Evolutionary conservation across 164 flowering plant species (phyloP), one percentile per base, ranked within the genome.

Genomic region (Pachysandra terminalis): DNA sequence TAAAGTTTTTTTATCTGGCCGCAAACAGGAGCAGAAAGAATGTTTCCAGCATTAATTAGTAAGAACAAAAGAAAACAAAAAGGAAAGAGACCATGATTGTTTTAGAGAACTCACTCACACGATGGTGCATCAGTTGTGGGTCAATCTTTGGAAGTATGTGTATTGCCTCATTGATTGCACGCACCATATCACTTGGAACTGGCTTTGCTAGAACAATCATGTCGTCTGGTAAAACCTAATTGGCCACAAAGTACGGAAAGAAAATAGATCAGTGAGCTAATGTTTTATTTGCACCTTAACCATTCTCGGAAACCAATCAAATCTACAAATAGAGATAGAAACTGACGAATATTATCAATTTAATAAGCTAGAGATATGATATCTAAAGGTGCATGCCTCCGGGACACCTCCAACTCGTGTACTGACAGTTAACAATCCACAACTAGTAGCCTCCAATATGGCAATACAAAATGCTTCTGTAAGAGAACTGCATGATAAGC

Each of bases 401-500:
- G 98, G 99, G 62, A 96, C 98, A 78, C 98, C 98, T 77, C 99
- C 99, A 0, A 93, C 98, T 41, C 96, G 96, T 66, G 99, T 96
- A 68, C 99, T 96, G 77, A 96, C 99, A 37, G 99, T 96, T 54
- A 96, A 74, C 79, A 96, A 76, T 70, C 99, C 98, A 80, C 98
- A 93, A 84, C 99, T 93, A 49, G 98, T 96, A 66, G 99, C 99
- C 82, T 96, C 99, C 82, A 96, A 67, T 75, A 93, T 93, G 63
- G 98, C 99, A 78, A 91, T 96, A 82, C 99, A 96, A 76, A 96
- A 96, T 27, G 99, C 99, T 83, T 96, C 98, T 52, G 98, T 96
- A 63, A 93, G 81, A 71, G 99, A 91, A 74, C 96, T 93, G 85
- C 63, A 64, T 71, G 21, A 52, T 57, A 45, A 17, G 51, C 14